Percentiles rank a stretch among this genome's conserved stretches.
These are phyloP conservation scores for Hypomontagnella submonticulosa DNA, from an alignment of 495 filamentous ascomycete species.

Conservation along the genomic window DNA sequence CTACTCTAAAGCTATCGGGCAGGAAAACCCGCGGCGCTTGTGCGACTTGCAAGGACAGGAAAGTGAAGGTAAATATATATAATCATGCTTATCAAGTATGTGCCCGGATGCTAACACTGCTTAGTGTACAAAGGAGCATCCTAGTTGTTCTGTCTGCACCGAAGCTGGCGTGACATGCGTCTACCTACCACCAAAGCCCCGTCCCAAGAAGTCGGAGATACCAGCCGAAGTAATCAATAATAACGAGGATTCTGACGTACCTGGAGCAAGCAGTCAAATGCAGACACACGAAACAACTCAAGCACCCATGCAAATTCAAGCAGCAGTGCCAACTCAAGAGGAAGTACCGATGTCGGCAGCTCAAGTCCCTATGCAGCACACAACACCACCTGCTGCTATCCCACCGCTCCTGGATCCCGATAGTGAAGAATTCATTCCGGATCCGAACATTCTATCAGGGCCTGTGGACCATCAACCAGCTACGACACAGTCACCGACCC, in stretches of 20 bases:
- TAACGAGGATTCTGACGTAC: conserved; percentile 31
- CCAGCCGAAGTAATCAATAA: conserved; percentile 30
- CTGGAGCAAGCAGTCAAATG: conserved; percentile 19
- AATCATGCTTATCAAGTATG: neutral
- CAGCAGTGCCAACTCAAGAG: conserved; percentile 5
- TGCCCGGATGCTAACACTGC: conserved; percentile 13
- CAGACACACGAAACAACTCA: conserved; percentile 1
- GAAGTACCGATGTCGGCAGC: conserved; percentile 4
- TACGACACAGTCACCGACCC: conserved; percentile 14
- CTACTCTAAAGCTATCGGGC: conserved; percentile 29
- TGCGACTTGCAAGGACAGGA: conserved; percentile 51
- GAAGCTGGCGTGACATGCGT: conserved; percentile 45
- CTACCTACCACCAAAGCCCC: conserved; percentile 50
- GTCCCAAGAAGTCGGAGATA: conserved; percentile 36
- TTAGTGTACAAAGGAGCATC: conserved; percentile 56
- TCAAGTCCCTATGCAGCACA: conserved; percentile 3
- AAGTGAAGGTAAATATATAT: conserved; percentile 40
- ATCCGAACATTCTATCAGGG: conserved; percentile 43
- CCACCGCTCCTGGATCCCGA: conserved; percentile 34
- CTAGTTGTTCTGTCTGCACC: conserved; percentile 52
- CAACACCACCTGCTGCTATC: neutral
- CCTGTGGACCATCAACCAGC: conserved; percentile 29
- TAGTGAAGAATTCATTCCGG: conserved; percentile 47
- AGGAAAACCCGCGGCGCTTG: conserved; percentile 53
- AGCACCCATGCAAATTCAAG: too few species aligned